Percentiles rank a stretch among this genome's conserved stretches.
These are phyloP conservation scores for Punica granatum DNA, from an alignment of 345 rosid species.

Conservation along the genomic window DNA sequence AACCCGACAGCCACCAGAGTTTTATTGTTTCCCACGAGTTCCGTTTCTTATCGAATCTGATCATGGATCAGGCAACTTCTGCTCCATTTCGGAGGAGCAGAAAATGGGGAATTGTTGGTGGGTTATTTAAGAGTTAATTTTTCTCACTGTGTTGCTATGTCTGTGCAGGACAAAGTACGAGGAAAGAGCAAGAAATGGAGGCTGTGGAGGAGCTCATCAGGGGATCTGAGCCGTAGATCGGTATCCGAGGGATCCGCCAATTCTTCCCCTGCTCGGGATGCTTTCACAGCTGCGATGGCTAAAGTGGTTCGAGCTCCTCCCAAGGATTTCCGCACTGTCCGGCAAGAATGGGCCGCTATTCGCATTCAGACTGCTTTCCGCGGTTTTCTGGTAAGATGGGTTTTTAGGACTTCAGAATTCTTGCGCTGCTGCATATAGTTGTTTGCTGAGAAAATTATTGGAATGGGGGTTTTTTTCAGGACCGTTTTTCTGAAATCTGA, in stretches of 20 bases:
- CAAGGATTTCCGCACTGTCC: constrained; percentile 70
- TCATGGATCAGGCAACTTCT: too few species aligned
- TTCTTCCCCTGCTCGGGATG: constrained; percentile 30
- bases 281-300: constrained; percentile 70
- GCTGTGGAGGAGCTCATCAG: constrained; percentile 72
- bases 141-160: background rate
- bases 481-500: background rate
- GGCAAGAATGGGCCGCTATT: constrained; percentile 89
- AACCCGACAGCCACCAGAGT: too few species aligned
- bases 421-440: background rate
- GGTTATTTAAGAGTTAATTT: background rate
- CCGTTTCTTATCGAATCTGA: too few species aligned
- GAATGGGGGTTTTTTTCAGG: background rate
- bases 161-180: constrained; percentile 31
- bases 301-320: constrained; percentile 78
- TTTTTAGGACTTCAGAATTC: background rate
- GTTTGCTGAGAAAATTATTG: background rate
- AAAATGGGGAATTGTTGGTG: too few species aligned
- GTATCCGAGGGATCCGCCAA: constrained; percentile 43
- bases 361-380: constrained; percentile 91
- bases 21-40: too few species aligned
- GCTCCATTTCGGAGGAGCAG: too few species aligned
- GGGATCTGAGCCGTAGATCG: constrained; percentile 38
- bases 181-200: constrained; percentile 70
- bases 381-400: constrained; percentile 62